Percentiles rank a stretch among this genome's conserved stretches.
These are phyloP conservation scores for Fraxinus floribunda DNA, from an alignment of 305 asterid species.

Conservation along the genomic window DNA sequence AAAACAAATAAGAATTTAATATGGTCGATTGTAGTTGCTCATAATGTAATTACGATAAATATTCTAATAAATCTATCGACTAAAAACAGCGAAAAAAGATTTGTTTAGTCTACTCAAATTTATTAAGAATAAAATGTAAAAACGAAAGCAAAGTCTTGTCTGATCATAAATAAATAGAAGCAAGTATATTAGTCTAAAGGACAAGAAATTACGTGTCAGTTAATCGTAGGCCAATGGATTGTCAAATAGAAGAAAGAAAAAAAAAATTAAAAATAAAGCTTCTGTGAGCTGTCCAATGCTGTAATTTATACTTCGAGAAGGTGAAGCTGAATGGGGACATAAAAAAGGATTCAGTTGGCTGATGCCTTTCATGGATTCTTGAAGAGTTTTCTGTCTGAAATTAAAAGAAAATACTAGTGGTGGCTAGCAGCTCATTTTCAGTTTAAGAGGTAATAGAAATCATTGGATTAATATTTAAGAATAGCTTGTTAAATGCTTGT, in stretches of 20 bases:
- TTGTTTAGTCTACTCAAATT: background rate
- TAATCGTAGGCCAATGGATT: background rate
- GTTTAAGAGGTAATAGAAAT: background rate
- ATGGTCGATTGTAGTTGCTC: background rate
- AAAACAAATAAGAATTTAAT: background rate
- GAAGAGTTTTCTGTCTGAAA: background rate
- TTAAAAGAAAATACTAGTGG: background rate
- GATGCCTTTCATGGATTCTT: constrained; percentile 30
- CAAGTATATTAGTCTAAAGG: constrained; percentile 1
- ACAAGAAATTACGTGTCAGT: constrained; percentile 25
- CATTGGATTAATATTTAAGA: too few species aligned
- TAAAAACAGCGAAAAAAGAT: background rate
- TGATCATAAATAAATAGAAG: background rate
- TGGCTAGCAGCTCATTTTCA: constrained; percentile 29
- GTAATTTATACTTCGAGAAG: constrained; percentile 7
- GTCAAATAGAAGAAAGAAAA: background rate
- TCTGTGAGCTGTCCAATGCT: constrained; percentile 24
- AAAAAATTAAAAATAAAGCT: background rate
- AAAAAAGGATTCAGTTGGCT: constrained; percentile 27
- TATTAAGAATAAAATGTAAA: background rate
- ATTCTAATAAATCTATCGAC: background rate
- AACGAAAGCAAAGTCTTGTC: background rate
- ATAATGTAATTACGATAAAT: background rate
- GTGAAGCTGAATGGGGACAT: background rate
- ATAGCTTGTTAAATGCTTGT: background rate